phyloP scores from a whole-genome alignment of 2,329 filamentous ascomycete species.

The Neofusicoccum sp. region DNA sequence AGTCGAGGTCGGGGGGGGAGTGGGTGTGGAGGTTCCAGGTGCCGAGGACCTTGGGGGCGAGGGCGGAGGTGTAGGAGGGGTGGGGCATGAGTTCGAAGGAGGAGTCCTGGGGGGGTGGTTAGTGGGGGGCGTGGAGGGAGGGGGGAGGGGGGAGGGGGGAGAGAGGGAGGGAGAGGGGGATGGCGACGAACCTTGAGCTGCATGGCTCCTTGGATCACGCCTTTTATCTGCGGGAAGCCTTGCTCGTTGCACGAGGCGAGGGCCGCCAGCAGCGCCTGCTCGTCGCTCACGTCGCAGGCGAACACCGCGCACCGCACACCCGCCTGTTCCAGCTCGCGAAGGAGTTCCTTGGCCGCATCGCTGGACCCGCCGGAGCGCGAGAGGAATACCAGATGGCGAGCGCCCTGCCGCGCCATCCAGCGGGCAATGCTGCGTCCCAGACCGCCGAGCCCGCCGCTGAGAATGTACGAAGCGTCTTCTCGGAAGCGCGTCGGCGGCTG shows the following conservation, averaged over 20 bases:
- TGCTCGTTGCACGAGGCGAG: neutral
- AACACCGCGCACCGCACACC: neutral
- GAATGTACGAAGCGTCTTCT: conserved; percentile 20
- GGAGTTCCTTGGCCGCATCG: neutral
- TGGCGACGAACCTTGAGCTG: conserved; percentile 18
- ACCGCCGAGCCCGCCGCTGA: conserved; percentile 29
- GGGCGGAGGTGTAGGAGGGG: conserved; percentile 16
- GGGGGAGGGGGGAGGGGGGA: no score
- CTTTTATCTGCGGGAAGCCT: conserved; percentile 22
- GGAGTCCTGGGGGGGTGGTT: conserved; percentile 7
- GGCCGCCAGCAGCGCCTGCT: neutral
- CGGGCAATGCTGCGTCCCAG: conserved; percentile 26
- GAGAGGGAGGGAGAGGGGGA: no score
- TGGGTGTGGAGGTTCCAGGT: conserved; percentile 27
- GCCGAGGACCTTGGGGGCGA: conserved; percentile 29
- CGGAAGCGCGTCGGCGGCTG: neutral
- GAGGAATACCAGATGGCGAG: conserved; percentile 25
- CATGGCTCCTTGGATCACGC: conserved; percentile 30
- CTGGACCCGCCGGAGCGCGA: conserved; percentile 12
- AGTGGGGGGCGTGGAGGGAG: neutral
- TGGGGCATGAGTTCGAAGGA: conserved; percentile 17
- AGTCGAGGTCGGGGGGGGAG: conserved; percentile 23
- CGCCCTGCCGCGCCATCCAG: conserved; percentile 28
- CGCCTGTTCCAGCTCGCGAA: neutral
- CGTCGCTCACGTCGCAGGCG: conserved; percentile 6